Evolutionary conservation across 2,329 filamentous ascomycete species (phyloP), one percentile per base, ranked within the genome.

Genomic region (Trichoderma harzianum): DNA sequence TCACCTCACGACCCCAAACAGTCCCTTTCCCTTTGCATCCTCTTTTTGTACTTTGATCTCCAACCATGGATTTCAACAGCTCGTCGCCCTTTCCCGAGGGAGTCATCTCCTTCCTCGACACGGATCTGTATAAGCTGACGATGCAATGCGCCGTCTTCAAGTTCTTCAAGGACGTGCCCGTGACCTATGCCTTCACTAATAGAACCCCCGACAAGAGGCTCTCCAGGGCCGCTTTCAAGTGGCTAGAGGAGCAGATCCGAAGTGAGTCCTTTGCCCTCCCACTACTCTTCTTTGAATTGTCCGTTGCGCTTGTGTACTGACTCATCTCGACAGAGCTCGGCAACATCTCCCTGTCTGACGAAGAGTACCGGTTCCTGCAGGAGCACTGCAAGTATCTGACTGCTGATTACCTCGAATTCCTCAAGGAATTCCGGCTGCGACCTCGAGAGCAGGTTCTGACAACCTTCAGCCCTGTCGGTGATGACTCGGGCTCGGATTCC

Each of bases 61-160:
- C 71, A 61, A 75, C 43, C 74, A 91, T 91, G 89, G 88, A 89
- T 75, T 91, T 91, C 82, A 90, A 91, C 80, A 89, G 86, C 83
- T 88, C 88, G 36, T 89, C 88, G 70, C 88, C 88, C 71, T 91
- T 87, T 74, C 91, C 92, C 5, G 92, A 93, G 83, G 93, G 93
- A 66, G 89, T 95, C 79, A 92, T 90, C 78, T 95, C 93, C 78
- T 92, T 96, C 79, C 86, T 96, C 69, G 93, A 96, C 79, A 95
- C 92, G 18, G 89, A 91, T 76, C 79, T 99, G 73, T 99, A 98
- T 88, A 99, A 99, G 83, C 84, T 99, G 82, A 99, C 96, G 24
- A 99, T 99, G 96, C 96, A 99, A 91, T 97, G 93, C 80, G 94
- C 94, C 73, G 92, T 98, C 75, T 88, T 97, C 76, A 97, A 97